Percentiles rank a stretch among this genome's conserved stretches.
Conservation (phyloP, 176 grass and related monocot species). For the Dendrocalamus sinicus region DNA sequence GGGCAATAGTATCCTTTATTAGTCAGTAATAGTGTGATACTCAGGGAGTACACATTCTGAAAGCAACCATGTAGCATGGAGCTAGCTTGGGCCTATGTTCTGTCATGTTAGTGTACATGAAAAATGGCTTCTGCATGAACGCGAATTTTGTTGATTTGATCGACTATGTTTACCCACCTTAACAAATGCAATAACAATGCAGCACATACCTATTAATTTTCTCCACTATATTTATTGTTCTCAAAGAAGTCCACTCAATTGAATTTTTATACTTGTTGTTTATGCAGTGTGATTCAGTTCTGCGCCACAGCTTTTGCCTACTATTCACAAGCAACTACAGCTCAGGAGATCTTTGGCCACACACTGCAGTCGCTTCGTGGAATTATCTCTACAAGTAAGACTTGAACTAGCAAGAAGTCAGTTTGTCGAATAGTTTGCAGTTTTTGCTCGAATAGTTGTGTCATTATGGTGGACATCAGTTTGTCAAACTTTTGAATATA, state of each 20-base stretch:
- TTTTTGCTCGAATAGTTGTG: not conserved
- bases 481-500: not conserved
- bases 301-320: conserved; percentile 94
- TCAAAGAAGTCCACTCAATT: not conserved
- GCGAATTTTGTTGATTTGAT: not conserved
- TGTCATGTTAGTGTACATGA: conserved; percentile 24
- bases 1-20: not conserved
- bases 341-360: conserved; percentile 96
- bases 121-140: conserved; percentile 6
- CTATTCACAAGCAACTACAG: conserved; percentile 93
- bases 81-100: conserved; percentile 5
- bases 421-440: too few species aligned
- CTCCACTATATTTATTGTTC: not conserved
- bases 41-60: not conserved
- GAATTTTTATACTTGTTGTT: not conserved
- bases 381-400: conserved; percentile 99
- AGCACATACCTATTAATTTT: not conserved
- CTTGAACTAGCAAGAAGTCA: conserved; percentile 22
- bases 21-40: conserved; percentile 9
- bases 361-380: conserved; percentile 76
- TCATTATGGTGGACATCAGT: not conserved
- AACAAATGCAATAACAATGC: not conserved
- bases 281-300: conserved; percentile 92
- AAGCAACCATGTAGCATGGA: not conserved
- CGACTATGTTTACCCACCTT: not conserved